Evolutionary conservation across 2,329 filamentous ascomycete genomes (phyloP), one percentile per base, ranked within the genome.

Genomic region (Dothistroma pini): DNA sequence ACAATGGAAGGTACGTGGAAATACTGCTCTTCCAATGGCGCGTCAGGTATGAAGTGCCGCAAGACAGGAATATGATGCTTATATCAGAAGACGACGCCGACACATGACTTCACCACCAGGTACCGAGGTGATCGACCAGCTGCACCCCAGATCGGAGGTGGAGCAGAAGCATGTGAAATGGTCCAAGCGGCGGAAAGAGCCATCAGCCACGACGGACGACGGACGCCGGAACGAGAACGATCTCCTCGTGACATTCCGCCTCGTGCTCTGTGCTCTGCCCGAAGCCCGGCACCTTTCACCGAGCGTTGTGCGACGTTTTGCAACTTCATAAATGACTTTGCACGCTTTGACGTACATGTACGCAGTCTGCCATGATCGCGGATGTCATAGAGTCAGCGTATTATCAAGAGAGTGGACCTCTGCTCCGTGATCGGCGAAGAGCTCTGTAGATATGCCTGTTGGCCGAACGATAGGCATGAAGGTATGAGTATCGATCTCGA

Each of bases 141-240:
- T 58, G 49, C 41, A 52, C 61, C 49, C 53, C 60, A 47, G 47
- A 51, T 49, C 59, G 51, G 25, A 44, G 25, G 10, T 22, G 34
- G 11, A 25, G 31, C 32, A 35, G 35, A 53, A 53, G 57, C 61
- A 63, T 63, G 61, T 63, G 61, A 63, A 63, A 31, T 16, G 58
- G 9, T 56, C 44, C 9, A n/a, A n/a, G 50, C 19, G 25, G 11
- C 50, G 50, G 50, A 6, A 53, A n/a, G 41, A 44, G 41, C 41
- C 41, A 44, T n/a, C 14, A 44, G 34, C 34, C 34, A 38, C 34
- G 34, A 38, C 34, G 32, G 32, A 34, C 32, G 6, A 34, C 32
- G 44, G 44, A 29, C 21, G 35, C 25, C 25, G n/a, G 41, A 56
- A 44, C 35, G 54, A 56, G 41, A 56, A 56, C 54, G 54, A 56